Base-by-base conservation (phyloP, 2,329 filamentous ascomycete genomes). In the Monosporascus sp. region DNA sequence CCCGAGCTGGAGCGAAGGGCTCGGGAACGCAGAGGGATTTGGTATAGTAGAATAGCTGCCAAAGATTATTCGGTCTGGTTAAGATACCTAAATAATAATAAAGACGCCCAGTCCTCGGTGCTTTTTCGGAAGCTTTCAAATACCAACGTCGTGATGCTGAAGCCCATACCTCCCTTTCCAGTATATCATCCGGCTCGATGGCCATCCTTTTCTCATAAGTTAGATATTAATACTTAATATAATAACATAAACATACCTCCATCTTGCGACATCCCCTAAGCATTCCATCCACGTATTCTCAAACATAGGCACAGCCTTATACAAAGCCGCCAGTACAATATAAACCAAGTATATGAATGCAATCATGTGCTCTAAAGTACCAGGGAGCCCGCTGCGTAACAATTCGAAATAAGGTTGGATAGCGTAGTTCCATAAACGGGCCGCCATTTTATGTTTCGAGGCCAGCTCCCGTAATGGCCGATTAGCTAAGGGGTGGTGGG, bases 1-100 rank as follows among this genome's bases (percentile, higher is more conserved):
- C 86, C 5, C 80, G 76, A 0, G 86, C 83, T 17, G 83, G 85
- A 0, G 69, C 65, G 54, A 93, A 93, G 0, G 85, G 84, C 2
- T 83, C 76, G 0, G 81, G 74, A 0, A 88, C 88, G 25, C 83
- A 89, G 0, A 93, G 74, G 0, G 49, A 51, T 34, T 46, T 51
- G 9, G 25, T 24, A 15, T 80, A 81, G 51, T 74, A 75, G 58
- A 74, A 79, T 4, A 80, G 62, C 59, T 81, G 77, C 49, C 75
- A 73, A 0, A 80, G 62, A 39, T 70, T 67, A 54, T 78, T 75
- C 0, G 77, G 76, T 1, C 77, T 65, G 8, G 79, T 76, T n/a
- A 81, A 63, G 8, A 81, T 80, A 0, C 83, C 84, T 14, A 86
- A 70, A 63, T 87, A 83, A 62, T 87, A 83, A 55, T 85, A 84